Base-by-base conservation (phyloP, 2,329 filamentous ascomycete species). In the Sclerotiophoma versabilis region DNA sequence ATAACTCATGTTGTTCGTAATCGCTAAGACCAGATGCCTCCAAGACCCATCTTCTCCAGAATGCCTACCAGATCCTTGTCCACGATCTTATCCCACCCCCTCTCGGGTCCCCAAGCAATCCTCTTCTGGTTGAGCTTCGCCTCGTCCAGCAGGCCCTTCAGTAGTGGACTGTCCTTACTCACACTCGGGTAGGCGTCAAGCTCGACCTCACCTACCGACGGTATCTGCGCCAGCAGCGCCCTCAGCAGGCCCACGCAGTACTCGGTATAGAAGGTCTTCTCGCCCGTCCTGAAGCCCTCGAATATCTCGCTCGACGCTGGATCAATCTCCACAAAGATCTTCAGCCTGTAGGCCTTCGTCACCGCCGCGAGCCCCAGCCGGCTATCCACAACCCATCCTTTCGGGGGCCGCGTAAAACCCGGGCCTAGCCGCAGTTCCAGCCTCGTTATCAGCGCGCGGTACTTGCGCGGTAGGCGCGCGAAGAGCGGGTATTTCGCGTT, bases 401-500 rank as follows among this genome's bases (percentile, higher is more conserved):
- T 80, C 1, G 90, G 90, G 12, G 90, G 89, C 52, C 83, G 83
- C 57, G 79, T 86, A 85, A 88, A 93, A 17, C 89, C 89, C 0
- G 89, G 89, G 0, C 90, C 90, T 0, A 93, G 78, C 2, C 89
- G 84, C 47, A 93, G 74, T 72, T 93, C 87, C 2, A 93, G 76
- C 0, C 83, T 83, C 0, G 82, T 86, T 37, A 93, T 79, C 38
- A 77, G 81, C 14, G 77, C 76, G 27, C 88, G 83, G 70, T 89
- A 87, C 25, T 76, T 77, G 0, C 83, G 74, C 17, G 85, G 84
- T 49, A 93, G 75, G 15, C 89, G 85, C 5, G 87, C 83, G 23
- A 93, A 79, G 0, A 93, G 78, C 1, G 89, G 89, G 62, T 84
- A 85, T 76, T 90, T 90, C 25, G 86, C 87, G 75, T 91, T 88